These are phyloP conservation scores for Sclerotinia spermophila DNA, from an alignment of 2,329 filamentous ascomycete species.

Conservation along the genomic window DNA sequence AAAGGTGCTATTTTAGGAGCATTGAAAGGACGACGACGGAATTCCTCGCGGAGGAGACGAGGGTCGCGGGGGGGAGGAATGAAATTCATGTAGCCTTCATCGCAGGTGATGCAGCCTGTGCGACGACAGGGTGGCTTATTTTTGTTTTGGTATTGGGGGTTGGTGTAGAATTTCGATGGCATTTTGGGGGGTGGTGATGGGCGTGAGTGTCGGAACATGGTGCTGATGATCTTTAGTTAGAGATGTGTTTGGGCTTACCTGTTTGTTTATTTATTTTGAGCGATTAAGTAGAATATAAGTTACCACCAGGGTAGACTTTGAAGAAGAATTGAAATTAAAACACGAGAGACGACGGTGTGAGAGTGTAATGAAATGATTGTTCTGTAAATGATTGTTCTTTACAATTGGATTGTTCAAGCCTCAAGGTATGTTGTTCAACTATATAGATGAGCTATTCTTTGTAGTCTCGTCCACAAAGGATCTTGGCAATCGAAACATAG, in stretches of 20 bases:
- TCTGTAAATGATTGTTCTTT: background rate
- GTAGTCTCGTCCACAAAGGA: background rate
- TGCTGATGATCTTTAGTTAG: background rate
- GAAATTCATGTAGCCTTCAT: background rate
- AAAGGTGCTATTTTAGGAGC: background rate
- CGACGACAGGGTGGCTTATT: background rate
- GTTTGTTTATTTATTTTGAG: background rate
- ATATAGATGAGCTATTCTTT: conserved; percentile 1
- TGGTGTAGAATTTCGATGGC: background rate
- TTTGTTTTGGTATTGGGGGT: background rate
- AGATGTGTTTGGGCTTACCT: background rate
- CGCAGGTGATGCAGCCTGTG: background rate
- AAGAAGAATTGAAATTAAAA: background rate
- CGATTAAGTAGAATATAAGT: background rate
- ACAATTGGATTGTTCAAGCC: conserved; percentile 9
- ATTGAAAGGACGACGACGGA: background rate
- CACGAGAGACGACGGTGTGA: background rate
- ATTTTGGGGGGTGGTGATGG: background rate
- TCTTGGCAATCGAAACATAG: no score
- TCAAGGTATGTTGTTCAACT: background rate
- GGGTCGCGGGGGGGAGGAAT: background rate
- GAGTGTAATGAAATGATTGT: background rate
- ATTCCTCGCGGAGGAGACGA: background rate
- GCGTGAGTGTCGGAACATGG: background rate
- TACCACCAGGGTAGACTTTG: conserved; percentile 9